These are phyloP conservation scores for Pochonia chlamydosporia DNA, from an alignment of 2,329 filamentous ascomycete species.

Conservation along the genomic window DNA sequence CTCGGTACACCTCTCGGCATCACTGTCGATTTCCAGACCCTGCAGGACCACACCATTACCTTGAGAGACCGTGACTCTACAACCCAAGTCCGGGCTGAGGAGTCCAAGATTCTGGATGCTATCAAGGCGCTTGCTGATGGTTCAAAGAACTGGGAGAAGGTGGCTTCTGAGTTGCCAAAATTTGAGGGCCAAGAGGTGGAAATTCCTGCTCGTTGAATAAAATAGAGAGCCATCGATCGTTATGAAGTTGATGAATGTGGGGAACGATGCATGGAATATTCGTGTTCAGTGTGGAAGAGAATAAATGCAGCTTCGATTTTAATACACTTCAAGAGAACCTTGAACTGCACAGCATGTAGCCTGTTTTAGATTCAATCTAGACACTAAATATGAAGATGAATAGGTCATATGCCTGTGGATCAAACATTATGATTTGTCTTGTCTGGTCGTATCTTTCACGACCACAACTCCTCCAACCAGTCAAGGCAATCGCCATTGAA, in stretches of 20 bases:
- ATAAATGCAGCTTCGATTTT: not conserved
- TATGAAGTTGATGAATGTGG: not conserved
- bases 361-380: not conserved
- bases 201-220: constrained; percentile 25
- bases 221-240: too few relatives aligned
- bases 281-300: not conserved
- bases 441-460: too few relatives aligned
- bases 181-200: constrained; percentile 73
- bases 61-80: constrained; percentile 87
- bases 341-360: not conserved
- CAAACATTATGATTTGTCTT: too few relatives aligned
- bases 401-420: too few relatives aligned
- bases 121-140: constrained; percentile 50
- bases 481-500: too few relatives aligned
- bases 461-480: too few relatives aligned
- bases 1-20: constrained; percentile 90
- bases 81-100: constrained; percentile 78
- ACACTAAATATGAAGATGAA: not conserved
- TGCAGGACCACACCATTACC: constrained; percentile 81
- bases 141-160: constrained; percentile 57
- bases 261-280: too few relatives aligned
- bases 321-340: not conserved
- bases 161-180: constrained; percentile 71
- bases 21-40: constrained; percentile 92
- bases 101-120: constrained; percentile 73